Percentiles rank a stretch among this genome's conserved stretches.
Evolutionary conservation across 1,284 basidiomycete species (phyloP).

Genomic region (Puccinia coronata): DNA sequence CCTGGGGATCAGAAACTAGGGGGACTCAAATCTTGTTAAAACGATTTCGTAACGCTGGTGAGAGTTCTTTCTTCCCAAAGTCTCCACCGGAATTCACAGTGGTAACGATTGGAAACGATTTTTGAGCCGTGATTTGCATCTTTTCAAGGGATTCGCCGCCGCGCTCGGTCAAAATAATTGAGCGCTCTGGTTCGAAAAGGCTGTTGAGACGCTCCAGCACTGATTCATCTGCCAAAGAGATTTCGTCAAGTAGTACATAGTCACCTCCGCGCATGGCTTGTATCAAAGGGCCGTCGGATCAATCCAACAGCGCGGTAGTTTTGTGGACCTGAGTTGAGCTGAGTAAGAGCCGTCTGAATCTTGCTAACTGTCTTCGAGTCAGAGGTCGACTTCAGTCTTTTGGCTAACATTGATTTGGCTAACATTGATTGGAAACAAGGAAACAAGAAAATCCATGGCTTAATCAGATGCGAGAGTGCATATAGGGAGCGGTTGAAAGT

Average conservation of each 20-base stretch:
- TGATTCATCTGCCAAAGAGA: slow-evolving; percentile 96
- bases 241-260: too few species aligned
- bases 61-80: slow-evolving; percentile 99
- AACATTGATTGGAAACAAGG: slow-evolving; percentile 67
- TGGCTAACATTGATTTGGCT: too few species aligned
- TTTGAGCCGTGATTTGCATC: slow-evolving; percentile 68
- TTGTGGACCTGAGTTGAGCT: too few species aligned
- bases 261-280: too few species aligned
- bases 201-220: slow-evolving; percentile 97
- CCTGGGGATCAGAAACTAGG: too few species aligned
- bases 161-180: slow-evolving; percentile 87
- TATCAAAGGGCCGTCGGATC: slow-evolving; percentile 95
- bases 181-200: slow-evolving; percentile 86
- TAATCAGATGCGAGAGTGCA: not conserved
- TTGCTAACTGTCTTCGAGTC: slow-evolving; percentile 24
- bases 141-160: slow-evolving; percentile 74
- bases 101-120: slow-evolving; percentile 83
- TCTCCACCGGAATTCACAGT: slow-evolving; percentile 99
- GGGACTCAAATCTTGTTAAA: too few species aligned
- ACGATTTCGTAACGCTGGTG: too few species aligned
- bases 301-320: slow-evolving; percentile 82
- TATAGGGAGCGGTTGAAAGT: not conserved
- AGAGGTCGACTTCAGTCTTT: too few species aligned
- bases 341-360: slow-evolving; percentile 56
- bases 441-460: not conserved